A percentile compares a stretch with the other conserved stretches of the same genome.
phyloP scores from a whole-genome alignment of 305 asterid genomes.

The Rubia tinctorum region DNA sequence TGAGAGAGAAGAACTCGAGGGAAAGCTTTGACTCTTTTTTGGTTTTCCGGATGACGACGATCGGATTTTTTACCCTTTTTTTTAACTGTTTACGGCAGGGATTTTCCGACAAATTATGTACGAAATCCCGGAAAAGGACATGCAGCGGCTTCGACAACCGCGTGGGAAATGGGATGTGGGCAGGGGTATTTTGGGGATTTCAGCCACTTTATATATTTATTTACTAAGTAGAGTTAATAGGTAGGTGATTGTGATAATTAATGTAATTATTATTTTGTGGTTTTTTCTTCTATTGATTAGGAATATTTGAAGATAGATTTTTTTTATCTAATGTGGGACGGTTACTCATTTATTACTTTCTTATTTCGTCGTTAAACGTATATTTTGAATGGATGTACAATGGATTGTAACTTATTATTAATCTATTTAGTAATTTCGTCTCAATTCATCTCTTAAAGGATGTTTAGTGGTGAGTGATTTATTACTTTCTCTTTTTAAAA shows the following conservation, averaged over 20 bases:
- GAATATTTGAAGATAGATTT: no score
- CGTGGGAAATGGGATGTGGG: not conserved
- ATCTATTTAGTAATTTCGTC: not conserved
- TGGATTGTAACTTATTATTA: not conserved
- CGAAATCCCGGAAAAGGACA: constrained; percentile 11
- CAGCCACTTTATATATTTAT: not conserved
- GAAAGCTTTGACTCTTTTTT: constrained; percentile 26
- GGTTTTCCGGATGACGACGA: constrained; percentile 23
- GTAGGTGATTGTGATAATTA: not conserved
- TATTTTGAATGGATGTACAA: no score
- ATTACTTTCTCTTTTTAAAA: no score
- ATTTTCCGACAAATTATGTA: not conserved
- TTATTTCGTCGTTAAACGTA: no score
- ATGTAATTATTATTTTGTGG: no score
- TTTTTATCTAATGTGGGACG: no score
- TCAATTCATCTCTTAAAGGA: not conserved
- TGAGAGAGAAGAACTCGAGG: not conserved
- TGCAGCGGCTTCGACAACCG: not conserved
- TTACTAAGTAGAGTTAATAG: not conserved
- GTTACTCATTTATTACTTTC: no score
- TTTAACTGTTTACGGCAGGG: not conserved
- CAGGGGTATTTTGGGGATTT: not conserved
- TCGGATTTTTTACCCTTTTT: not conserved
- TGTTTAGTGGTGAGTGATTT: no score
- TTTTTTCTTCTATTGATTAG: no score